phyloP scores from a whole-genome alignment of 441 rosid species.

The Flueggea neowawraea region DNA sequence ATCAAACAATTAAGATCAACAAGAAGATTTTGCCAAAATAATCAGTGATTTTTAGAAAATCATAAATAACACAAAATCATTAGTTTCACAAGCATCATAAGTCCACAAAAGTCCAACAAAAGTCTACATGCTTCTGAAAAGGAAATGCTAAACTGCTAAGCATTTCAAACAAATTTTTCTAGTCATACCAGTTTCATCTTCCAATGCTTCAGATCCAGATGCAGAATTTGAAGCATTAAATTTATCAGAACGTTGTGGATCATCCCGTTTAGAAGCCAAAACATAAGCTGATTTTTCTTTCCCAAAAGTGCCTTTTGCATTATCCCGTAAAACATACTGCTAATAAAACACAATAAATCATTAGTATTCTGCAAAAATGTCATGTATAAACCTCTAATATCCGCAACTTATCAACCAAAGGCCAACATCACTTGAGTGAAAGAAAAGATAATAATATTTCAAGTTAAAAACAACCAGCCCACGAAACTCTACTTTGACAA shows the following conservation, averaged over 20 bases:
- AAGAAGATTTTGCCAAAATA: too few relatives aligned
- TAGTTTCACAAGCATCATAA: too few relatives aligned
- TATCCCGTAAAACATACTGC: slow-evolving; percentile 60
- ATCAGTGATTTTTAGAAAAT: too few relatives aligned
- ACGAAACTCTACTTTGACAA: too few relatives aligned
- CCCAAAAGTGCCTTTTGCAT: slow-evolving; percentile 37
- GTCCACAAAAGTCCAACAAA: too few relatives aligned
- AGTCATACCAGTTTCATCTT: slow-evolving; percentile 48
- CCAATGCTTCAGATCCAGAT: slow-evolving; percentile 36
- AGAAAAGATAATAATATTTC: too few relatives aligned
- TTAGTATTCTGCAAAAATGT: slow-evolving; percentile 5
- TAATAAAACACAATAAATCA: slow-evolving; percentile 17
- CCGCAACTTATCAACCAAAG: background rate
- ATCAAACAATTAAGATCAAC: too few relatives aligned
- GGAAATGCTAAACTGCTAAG: background rate
- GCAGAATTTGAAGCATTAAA: slow-evolving; percentile 27
- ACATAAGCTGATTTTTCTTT: slow-evolving; percentile 50
- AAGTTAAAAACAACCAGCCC: too few relatives aligned
- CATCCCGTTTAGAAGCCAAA: slow-evolving; percentile 46
- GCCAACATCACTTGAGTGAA: too few relatives aligned
- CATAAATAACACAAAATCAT: too few relatives aligned
- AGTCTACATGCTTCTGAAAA: too few relatives aligned
- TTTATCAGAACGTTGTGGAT: slow-evolving; percentile 39
- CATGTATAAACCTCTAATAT: background rate
- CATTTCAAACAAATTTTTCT: background rate